These are phyloP conservation scores for Strigomonas culicis DNA, from an alignment of 208 protist genomes.

Conservation along the genomic window DNA sequence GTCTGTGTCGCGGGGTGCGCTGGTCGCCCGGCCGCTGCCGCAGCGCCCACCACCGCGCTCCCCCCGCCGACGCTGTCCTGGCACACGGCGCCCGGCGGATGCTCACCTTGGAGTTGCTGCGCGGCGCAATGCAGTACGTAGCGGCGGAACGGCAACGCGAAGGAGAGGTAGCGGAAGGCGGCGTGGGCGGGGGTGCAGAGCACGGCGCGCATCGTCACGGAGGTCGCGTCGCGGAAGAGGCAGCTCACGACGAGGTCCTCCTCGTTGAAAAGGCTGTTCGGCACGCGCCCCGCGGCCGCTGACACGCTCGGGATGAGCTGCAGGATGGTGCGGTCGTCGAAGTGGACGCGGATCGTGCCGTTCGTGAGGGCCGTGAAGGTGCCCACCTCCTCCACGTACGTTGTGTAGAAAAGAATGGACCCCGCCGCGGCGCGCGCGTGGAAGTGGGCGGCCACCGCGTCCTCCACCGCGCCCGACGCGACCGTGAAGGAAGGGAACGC, in stretches of 20 bases:
- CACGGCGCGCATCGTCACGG: slow-evolving; percentile 47
- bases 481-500: slow-evolving; percentile 8
- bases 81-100: neutral
- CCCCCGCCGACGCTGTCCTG: neutral
- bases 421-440: slow-evolving; percentile 5
- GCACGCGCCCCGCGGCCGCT: too few relatives aligned
- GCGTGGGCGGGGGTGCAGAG: slow-evolving; percentile 48
- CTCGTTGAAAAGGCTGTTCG: slow-evolving; percentile 44
- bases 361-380: slow-evolving; percentile 80
- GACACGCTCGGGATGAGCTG: slow-evolving; percentile 49
- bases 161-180: slow-evolving; percentile 58
- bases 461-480: slow-evolving; percentile 10
- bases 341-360: slow-evolving; percentile 68
- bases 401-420: slow-evolving; percentile 54
- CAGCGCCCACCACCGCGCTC: neutral
- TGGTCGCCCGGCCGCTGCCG: neutral
- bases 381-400: slow-evolving; percentile 65
- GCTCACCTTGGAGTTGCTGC: neutral
- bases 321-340: slow-evolving; percentile 79
- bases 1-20: neutral
- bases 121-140: slow-evolving; percentile 20
- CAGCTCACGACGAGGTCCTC: slow-evolving; percentile 47
- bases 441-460: neutral
- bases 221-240: slow-evolving; percentile 64
- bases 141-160: slow-evolving; percentile 67